phyloP scores from a whole-genome alignment of 2,329 filamentous ascomycete species.

The Cylindrodendrum hubeiense region DNA sequence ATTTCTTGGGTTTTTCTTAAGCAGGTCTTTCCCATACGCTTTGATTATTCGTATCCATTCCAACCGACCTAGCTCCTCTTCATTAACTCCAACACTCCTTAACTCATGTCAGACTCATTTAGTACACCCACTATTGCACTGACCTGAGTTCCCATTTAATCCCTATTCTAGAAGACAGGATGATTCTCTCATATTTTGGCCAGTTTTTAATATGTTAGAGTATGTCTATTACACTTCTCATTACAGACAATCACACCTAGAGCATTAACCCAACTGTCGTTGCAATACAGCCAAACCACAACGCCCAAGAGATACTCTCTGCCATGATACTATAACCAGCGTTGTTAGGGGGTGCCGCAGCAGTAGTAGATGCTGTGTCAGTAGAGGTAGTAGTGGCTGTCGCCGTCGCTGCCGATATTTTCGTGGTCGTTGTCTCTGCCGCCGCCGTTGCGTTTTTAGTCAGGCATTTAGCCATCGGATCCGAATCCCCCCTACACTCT shows the following conservation, averaged over 20 bases:
- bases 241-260: neutral
- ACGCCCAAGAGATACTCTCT: neutral
- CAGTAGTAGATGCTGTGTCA: neutral
- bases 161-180: too few species aligned
- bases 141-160: too few species aligned
- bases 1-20: too few species aligned
- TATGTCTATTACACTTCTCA: neutral
- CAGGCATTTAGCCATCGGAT: conserved; percentile 6
- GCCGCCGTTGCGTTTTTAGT: conserved; percentile 6
- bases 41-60: too few species aligned
- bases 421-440: neutral
- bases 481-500: neutral
- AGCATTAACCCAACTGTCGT: neutral
- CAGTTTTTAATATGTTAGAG: neutral
- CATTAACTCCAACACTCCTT: too few species aligned
- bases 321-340: neutral
- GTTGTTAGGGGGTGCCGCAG: neutral
- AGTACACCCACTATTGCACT: too few species aligned
- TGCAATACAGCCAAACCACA: neutral
- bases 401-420: neutral
- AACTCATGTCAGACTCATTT: neutral
- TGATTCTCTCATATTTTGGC: too few species aligned
- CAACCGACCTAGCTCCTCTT: too few species aligned
- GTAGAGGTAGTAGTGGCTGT: neutral
- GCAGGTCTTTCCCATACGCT: too few species aligned